Evolutionary conservation across 805 yeast species (phyloP), one percentile per base, ranked within the genome.

Genomic region (Kuraishia cidri): DNA sequence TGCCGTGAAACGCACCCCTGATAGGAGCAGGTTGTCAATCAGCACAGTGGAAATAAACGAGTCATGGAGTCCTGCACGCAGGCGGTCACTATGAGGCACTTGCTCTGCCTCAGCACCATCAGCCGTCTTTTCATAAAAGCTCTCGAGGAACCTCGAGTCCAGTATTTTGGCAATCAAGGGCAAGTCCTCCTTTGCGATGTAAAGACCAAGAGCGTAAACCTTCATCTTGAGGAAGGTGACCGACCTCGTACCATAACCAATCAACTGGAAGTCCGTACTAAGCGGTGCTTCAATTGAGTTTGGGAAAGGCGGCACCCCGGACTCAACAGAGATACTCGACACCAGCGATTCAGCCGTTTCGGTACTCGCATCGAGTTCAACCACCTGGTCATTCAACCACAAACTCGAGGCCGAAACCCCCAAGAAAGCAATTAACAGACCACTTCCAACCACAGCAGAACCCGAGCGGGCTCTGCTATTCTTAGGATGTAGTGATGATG

Each of bases 161-260:
- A 75, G 46, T 3, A 72, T 61, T 6, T 54, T 40, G 3, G 64
- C 48, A 4, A 71, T 50, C 31, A 61, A 40, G 6, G 48, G 34
- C 11, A 64, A 45, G 46, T 86, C 95, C 0, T 69, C 66, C 5
- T 64, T 52, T 5, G 86, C 79, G 26, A 84, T 62, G 50, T 90
- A 90, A 6, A 92, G 58, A 1, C 95, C 97, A 24, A 84, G 63
- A 0, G 85, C 94, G 50, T 90, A 90, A 1, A 92, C 96, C 45
- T 77, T 85, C 62, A 92, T 75, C 17, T 69, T 66, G 26, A 88
- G 45, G 47, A 92, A 83, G 1, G 97, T 83, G 13, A 90, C 96
- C 1, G 81, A 61, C 48, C 97, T 66, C 2, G 77, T 72, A 1
- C 98, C 97, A 36, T 72, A 68, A 0, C 95, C 97, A 3, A 92